Evolutionary conservation across 352 stramenopile species (phyloP).

Genomic region (Aphanomyces euteiches): DNA sequence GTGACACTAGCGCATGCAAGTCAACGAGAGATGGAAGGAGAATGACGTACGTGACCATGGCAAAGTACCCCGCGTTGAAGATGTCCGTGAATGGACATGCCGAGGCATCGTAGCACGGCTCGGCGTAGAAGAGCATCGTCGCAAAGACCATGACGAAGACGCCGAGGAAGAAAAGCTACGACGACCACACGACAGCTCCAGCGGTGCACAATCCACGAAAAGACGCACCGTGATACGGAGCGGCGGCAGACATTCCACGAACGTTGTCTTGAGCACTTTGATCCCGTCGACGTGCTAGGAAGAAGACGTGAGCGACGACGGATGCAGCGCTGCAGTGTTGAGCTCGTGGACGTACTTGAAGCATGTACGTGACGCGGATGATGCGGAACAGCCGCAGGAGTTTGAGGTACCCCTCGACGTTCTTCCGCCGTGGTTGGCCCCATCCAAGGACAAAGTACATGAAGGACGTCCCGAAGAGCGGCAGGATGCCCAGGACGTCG

Average conservation of each 20-base stretch:
- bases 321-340: too few relatives aligned
- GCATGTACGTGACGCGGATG: slow-evolving; percentile 47
- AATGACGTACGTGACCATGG: slow-evolving; percentile 66
- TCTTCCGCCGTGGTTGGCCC: slow-evolving; percentile 29
- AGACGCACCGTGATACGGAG: slow-evolving; percentile 13
- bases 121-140: slow-evolving; percentile 71
- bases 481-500: slow-evolving; percentile 52
- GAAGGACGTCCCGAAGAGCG: slow-evolving; percentile 50
- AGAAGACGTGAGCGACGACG: not conserved
- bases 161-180: slow-evolving; percentile 58
- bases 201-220: too few relatives aligned
- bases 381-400: slow-evolving; percentile 52
- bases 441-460: slow-evolving; percentile 30
- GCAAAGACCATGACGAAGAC: slow-evolving; percentile 71
- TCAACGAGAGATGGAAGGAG: too few relatives aligned
- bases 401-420: slow-evolving; percentile 36
- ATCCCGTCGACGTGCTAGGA: slow-evolving; percentile 39
- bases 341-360: slow-evolving; percentile 37
- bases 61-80: slow-evolving; percentile 80
- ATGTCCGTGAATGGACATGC: slow-evolving; percentile 81
- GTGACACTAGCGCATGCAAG: slow-evolving; percentile 41
- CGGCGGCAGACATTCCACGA: slow-evolving; percentile 31
- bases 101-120: slow-evolving; percentile 69
- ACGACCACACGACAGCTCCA: not conserved
- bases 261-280: slow-evolving; percentile 52